Percentiles rank a stretch among this genome's conserved stretches.
Conservation (phyloP, 768 basidiomycete species). For the Russula abietina region DNA sequence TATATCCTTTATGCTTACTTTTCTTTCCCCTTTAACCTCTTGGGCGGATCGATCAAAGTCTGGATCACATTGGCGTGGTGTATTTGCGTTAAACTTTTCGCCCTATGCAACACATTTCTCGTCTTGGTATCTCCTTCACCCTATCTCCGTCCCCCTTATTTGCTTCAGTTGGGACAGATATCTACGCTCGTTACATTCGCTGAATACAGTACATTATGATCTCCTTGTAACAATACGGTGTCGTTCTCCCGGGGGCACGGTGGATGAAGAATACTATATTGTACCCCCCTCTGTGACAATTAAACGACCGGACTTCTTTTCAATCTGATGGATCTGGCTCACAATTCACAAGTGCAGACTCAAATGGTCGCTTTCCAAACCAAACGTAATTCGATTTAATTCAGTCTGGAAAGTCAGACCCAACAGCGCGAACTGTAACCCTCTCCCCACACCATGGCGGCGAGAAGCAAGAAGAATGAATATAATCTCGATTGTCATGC, state of each 20-base stretch:
- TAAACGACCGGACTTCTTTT: background rate
- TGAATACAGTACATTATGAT: background rate
- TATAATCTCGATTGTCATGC: background rate
- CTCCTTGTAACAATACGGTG: background rate
- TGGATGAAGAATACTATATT: background rate
- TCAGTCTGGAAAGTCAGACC: background rate
- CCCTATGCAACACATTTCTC: background rate
- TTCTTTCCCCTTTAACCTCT: background rate
- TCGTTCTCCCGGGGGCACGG: background rate
- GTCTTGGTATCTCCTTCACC: background rate
- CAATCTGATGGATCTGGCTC: background rate
- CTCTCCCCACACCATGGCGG: background rate
- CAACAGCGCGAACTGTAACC: background rate
- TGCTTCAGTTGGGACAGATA: background rate
- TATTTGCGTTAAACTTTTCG: background rate
- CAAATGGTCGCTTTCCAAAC: background rate
- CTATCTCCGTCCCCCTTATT: background rate
- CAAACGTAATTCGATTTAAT: background rate
- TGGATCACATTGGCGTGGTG: background rate
- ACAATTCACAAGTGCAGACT: too few species aligned
- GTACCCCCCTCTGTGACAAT: background rate
- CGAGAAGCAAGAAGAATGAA: background rate
- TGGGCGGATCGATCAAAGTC: background rate
- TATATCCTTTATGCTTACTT: background rate
- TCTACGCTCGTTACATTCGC: background rate